Percentiles rank a stretch among this genome's conserved stretches.
Evolutionary conservation across 345 rosid genomes (phyloP).

Genomic region (Dipteronia dyeriana): DNA sequence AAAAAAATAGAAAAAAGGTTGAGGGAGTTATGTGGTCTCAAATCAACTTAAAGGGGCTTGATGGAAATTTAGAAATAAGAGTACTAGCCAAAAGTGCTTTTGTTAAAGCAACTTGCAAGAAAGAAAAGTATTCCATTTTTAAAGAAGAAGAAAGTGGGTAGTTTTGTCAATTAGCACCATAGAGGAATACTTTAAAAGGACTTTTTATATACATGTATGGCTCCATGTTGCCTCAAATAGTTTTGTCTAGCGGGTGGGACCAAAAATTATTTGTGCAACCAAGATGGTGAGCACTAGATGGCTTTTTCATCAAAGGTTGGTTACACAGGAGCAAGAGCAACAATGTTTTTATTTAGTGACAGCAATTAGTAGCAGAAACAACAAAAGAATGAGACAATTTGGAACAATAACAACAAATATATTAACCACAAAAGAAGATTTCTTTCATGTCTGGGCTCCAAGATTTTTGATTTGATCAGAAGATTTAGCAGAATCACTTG

Average conservation of each 20-base stretch:
- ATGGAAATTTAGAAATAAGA: slow-evolving; percentile 31
- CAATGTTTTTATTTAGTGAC: slow-evolving; percentile 27
- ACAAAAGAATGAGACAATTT: slow-evolving; percentile 24
- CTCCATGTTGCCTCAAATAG: slow-evolving; percentile 34
- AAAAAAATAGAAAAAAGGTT: no score
- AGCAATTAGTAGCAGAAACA: slow-evolving; percentile 23
- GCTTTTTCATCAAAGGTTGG: slow-evolving; percentile 25
- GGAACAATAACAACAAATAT: background rate
- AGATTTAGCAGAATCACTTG: slow-evolving; percentile 10
- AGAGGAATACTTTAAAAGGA: slow-evolving; percentile 11
- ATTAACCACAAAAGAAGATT: background rate
- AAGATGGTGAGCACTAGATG: slow-evolving; percentile 33
- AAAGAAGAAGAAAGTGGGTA: slow-evolving; percentile 33
- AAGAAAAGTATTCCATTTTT: slow-evolving; percentile 22
- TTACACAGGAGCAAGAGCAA: background rate
- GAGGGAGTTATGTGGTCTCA: slow-evolving; percentile 17
- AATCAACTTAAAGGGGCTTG: slow-evolving; percentile 6
- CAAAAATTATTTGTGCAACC: slow-evolving; percentile 30
- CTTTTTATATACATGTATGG: slow-evolving; percentile 19
- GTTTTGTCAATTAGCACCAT: slow-evolving; percentile 31
- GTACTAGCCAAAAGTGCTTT: slow-evolving; percentile 37
- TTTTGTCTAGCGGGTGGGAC: slow-evolving; percentile 41
- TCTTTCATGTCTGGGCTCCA: slow-evolving; percentile 1
- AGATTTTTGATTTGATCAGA: slow-evolving; percentile 2
- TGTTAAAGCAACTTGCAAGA: slow-evolving; percentile 39